Evolutionary conservation across 768 basidiomycete species (phyloP).

Genomic region (Collybiopsis luxurians): DNA sequence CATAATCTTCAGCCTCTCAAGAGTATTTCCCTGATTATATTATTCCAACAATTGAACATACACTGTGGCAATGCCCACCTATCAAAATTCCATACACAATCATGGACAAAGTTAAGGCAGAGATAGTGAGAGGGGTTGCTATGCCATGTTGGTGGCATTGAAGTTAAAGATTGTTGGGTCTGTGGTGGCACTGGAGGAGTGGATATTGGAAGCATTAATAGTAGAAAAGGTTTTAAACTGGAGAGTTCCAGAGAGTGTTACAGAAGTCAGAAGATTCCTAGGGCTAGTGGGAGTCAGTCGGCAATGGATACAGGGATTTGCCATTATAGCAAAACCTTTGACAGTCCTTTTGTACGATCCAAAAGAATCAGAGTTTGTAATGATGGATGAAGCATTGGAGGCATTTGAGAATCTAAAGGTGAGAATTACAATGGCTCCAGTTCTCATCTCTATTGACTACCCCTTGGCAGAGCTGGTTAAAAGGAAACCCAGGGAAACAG

Average conservation of each 20-base stretch:
- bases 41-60: slow-evolving; percentile 30
- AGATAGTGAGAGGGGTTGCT: slow-evolving; percentile 17
- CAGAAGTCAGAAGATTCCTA: slow-evolving; percentile 24
- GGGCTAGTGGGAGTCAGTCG: slow-evolving; percentile 18
- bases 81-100: slow-evolving; percentile 24
- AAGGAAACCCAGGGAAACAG: slow-evolving; percentile 7
- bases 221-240: slow-evolving; percentile 12
- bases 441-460: slow-evolving; percentile 32
- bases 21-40: slow-evolving; percentile 31
- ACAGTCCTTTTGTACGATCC: too few species aligned
- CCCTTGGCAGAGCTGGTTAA: not conserved
- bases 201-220: slow-evolving; percentile 2
- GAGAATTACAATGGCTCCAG: slow-evolving; percentile 18
- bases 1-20: slow-evolving; percentile 20
- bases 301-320: slow-evolving; percentile 22
- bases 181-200: slow-evolving; percentile 24
- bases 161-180: slow-evolving; percentile 26
- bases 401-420: slow-evolving; percentile 26
- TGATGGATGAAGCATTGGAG: slow-evolving; percentile 17
- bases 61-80: slow-evolving; percentile 26
- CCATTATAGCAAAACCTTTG: slow-evolving; percentile 16
- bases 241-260: slow-evolving; percentile 10
- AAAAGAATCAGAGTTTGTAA: not conserved
- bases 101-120: slow-evolving; percentile 14
- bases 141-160: slow-evolving; percentile 15